A percentile compares a stretch with the other conserved stretches of the same genome.
Evolutionary conservation across 495 filamentous ascomycete species (phyloP).

Genomic region (Rhypophila decipiens): DNA sequence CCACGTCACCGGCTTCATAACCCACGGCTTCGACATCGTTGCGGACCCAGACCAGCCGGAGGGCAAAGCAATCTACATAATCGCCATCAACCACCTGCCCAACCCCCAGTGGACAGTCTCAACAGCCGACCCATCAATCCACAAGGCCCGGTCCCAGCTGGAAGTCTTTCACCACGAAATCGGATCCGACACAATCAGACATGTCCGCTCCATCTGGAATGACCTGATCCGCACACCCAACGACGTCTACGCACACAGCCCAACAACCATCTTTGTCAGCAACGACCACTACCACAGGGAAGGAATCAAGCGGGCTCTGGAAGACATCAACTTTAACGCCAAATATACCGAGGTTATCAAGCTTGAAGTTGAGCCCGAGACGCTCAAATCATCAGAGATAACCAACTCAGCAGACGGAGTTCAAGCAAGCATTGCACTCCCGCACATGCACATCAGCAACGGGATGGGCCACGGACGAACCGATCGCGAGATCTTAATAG

Average conservation of each 20-base stretch:
- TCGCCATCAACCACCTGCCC: slow-evolving; percentile 51
- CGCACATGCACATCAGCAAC: slow-evolving; percentile 46
- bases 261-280: slow-evolving; percentile 49
- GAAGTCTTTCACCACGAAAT: slow-evolving; percentile 53
- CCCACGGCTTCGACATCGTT: slow-evolving; percentile 57
- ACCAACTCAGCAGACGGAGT: slow-evolving; percentile 30
- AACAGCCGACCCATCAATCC: slow-evolving; percentile 14
- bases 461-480: slow-evolving; percentile 49
- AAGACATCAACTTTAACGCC: slow-evolving; percentile 29
- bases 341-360: slow-evolving; percentile 30
- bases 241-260: slow-evolving; percentile 46
- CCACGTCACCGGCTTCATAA: slow-evolving; percentile 48
- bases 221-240: slow-evolving; percentile 53
- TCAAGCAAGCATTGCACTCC: slow-evolving; percentile 36
- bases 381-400: slow-evolving; percentile 17
- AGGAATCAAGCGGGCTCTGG: slow-evolving; percentile 38
- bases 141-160: slow-evolving; percentile 38
- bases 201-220: slow-evolving; percentile 41
- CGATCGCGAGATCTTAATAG: slow-evolving; percentile 42
- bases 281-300: slow-evolving; percentile 53
- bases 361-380: slow-evolving; percentile 16
- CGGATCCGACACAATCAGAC: slow-evolving; percentile 22
- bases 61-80: slow-evolving; percentile 51
- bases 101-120: slow-evolving; percentile 9
- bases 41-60: slow-evolving; percentile 32